These are phyloP conservation scores for Orobanche coerulescens DNA, from an alignment of 257 asterid species.

Conservation along the genomic window DNA sequence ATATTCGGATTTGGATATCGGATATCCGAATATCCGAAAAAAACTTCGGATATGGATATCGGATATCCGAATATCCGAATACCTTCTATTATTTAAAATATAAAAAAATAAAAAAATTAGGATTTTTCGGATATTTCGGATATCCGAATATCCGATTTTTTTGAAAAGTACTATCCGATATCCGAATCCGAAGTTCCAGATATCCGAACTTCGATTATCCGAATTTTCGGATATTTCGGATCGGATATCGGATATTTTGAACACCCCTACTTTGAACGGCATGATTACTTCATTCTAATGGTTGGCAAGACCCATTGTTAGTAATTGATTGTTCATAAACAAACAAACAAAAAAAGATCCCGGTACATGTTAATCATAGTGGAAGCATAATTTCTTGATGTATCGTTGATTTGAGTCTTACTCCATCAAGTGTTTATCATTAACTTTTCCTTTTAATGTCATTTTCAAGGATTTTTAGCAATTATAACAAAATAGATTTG, in stretches of 20 bases:
- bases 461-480: background rate
- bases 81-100: too few species aligned
- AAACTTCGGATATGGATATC: too few species aligned
- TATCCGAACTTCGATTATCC: too few species aligned
- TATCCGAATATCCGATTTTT: too few species aligned
- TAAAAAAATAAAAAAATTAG: too few species aligned
- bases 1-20: too few species aligned
- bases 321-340: background rate
- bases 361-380: constrained; percentile 1
- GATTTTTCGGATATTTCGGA: too few species aligned
- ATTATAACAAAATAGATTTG: background rate
- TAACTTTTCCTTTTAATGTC: background rate
- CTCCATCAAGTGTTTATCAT: background rate
- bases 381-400: constrained; percentile 10
- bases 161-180: too few species aligned
- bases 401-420: constrained; percentile 16
- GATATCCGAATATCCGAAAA: too few species aligned
- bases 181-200: too few species aligned
- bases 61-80: too few species aligned
- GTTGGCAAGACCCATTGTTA: background rate
- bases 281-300: constrained; percentile 6
- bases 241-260: background rate
- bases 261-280: background rate
- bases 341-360: constrained; percentile 9
- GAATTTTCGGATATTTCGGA: too few species aligned